Evolutionary conservation across 345 rosid genomes (phyloP).

Genomic region (Pugionium dolabratum): DNA sequence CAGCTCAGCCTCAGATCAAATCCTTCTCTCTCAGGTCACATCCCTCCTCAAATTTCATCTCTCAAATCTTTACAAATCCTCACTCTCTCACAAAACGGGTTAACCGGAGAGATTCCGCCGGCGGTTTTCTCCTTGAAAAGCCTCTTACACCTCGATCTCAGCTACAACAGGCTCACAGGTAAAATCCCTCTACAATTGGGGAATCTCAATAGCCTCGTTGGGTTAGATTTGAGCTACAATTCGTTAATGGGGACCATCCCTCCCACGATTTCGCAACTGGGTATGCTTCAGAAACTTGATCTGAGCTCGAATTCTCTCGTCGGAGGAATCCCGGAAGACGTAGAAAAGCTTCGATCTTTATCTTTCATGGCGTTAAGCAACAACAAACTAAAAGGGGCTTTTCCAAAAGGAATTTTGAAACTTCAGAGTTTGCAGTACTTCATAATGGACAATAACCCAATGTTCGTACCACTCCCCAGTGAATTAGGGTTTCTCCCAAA

Average conservation of each 20-base stretch:
- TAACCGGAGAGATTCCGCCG: slow-evolving; percentile 60
- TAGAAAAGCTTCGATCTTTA: slow-evolving; percentile 56
- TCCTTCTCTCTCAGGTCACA: slow-evolving; percentile 69
- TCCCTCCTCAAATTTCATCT: slow-evolving; percentile 66
- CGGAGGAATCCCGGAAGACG: slow-evolving; percentile 59
- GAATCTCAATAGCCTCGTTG: slow-evolving; percentile 56
- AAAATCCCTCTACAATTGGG: slow-evolving; percentile 64
- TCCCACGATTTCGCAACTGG: slow-evolving; percentile 56
- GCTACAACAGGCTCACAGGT: slow-evolving; percentile 71
- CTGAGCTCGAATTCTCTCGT: slow-evolving; percentile 67
- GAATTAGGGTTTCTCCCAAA: slow-evolving; percentile 58
- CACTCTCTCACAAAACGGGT: slow-evolving; percentile 75
- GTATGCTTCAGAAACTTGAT: slow-evolving; percentile 81
- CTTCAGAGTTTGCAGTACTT: slow-evolving; percentile 72
- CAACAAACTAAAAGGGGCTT: slow-evolving; percentile 60
- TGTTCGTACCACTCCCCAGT: slow-evolving; percentile 59
- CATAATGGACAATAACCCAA: slow-evolving; percentile 84
- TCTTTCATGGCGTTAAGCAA: slow-evolving; percentile 74
- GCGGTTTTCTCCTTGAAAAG: slow-evolving; percentile 46
- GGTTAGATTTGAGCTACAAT: slow-evolving; percentile 84
- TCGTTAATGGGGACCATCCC: slow-evolving; percentile 62
- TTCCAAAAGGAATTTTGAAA: slow-evolving; percentile 61
- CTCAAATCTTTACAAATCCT: slow-evolving; percentile 67
- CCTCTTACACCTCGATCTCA: slow-evolving; percentile 72
- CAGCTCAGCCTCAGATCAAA: slow-evolving; percentile 85